Percentiles rank a stretch among this genome's conserved stretches.
Evolutionary conservation across 768 basidiomycete species (phyloP).

Genomic region (Guyanaporus albipodus): DNA sequence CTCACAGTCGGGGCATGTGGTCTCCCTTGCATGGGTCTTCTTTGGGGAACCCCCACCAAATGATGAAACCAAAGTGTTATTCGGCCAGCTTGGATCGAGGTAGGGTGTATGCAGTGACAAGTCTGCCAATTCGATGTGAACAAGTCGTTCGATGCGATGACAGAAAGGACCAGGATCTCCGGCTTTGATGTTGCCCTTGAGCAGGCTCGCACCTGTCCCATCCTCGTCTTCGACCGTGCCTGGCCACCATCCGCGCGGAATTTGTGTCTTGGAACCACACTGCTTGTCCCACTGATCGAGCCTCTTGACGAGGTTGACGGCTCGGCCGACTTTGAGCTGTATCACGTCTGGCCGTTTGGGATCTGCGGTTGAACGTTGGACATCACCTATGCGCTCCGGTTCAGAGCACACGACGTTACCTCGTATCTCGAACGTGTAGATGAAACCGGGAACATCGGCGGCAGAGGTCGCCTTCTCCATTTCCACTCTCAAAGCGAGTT

Average conservation of each 20-base stretch:
- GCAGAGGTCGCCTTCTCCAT: constrained; percentile 52
- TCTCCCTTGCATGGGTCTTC: constrained; percentile 19
- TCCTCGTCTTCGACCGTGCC: constrained; percentile 42
- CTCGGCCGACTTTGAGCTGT: constrained; percentile 76
- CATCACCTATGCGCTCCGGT: constrained; percentile 1
- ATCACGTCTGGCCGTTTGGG: constrained; percentile 37
- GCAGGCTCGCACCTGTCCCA: constrained; percentile 40
- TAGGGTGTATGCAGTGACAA: constrained; percentile 56
- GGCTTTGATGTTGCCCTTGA: constrained; percentile 61
- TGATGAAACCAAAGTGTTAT: constrained; percentile 29
- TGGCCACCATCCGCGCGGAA: constrained; percentile 74
- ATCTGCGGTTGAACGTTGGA: constrained; percentile 27
- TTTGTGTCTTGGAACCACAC: constrained; percentile 72
- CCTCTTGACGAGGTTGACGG: constrained; percentile 67
- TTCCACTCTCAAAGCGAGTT: constrained; percentile 48
- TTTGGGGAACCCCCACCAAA: constrained; percentile 4
- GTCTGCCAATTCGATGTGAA: constrained; percentile 79
- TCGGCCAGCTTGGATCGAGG: constrained; percentile 48
- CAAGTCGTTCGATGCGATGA: constrained; percentile 72
- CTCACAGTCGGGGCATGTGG: constrained; percentile 44
- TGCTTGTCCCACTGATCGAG: constrained; percentile 80
- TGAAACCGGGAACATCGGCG: constrained; percentile 68
- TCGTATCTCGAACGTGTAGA: constrained; percentile 78
- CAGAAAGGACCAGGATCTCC: constrained; percentile 63
- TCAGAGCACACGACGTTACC: constrained; percentile 37